Conservation (phyloP, 352 stramenopile species). For the Achlya hypogyna region DNA sequence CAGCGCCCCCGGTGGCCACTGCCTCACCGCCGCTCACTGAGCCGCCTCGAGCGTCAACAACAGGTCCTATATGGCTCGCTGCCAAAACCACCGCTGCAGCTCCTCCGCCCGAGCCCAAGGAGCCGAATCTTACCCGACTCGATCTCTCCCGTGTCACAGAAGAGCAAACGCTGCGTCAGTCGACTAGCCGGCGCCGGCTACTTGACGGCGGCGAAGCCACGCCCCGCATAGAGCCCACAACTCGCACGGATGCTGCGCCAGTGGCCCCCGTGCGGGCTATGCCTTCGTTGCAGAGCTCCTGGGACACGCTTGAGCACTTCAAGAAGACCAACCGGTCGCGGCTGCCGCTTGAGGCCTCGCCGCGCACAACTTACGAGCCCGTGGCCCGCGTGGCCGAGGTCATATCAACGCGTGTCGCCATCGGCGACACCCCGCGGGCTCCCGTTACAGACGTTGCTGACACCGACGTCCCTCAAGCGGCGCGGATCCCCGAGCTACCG, state of each 20-base stretch:
- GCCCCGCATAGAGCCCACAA: not conserved
- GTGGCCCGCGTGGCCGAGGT: not conserved
- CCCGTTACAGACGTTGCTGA: not conserved
- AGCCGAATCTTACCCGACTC: not conserved
- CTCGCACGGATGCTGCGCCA: not conserved
- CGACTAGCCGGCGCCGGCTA: not conserved
- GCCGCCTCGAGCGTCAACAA: not conserved
- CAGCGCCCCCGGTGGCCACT: not conserved
- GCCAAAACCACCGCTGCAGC: not conserved
- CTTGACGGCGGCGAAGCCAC: not conserved
- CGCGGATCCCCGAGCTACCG: slow-evolving; percentile 48
- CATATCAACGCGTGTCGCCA: not conserved
- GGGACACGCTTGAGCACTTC: slow-evolving; percentile 75
- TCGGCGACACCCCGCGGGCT: not conserved
- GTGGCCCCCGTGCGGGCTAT: not conserved
- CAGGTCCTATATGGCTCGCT: slow-evolving; percentile 3
- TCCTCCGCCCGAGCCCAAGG: not conserved
- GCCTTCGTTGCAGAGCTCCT: slow-evolving; percentile 25
- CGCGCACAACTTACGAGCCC: not conserved
- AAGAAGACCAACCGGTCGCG: slow-evolving; percentile 62
- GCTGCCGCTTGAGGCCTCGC: slow-evolving; percentile 20
- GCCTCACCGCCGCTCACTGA: not conserved
- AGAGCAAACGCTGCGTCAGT: not conserved
- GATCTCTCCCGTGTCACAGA: not conserved
- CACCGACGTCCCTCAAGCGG: not conserved